These are phyloP conservation scores for Davidsoniella neocaledoniae DNA, from an alignment of 2,329 filamentous ascomycete genomes.

Conservation along the genomic window DNA sequence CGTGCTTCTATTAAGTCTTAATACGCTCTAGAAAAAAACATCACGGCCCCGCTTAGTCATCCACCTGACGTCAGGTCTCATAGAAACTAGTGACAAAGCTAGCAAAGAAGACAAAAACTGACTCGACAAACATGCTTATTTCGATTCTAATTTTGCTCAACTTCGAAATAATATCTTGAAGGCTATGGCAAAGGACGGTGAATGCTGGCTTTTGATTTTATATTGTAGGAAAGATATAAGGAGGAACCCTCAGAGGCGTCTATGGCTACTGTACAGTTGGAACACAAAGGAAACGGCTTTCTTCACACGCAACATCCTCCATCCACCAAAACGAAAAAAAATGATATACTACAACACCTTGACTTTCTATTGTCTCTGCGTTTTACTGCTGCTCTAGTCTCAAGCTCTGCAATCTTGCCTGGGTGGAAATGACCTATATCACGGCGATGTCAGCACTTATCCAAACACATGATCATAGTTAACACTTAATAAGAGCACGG, in stretches of 20 bases:
- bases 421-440: constrained; percentile 64
- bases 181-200: too few species aligned
- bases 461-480: not conserved
- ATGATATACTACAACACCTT: not conserved
- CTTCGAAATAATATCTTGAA: too few species aligned
- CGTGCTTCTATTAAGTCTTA: too few species aligned
- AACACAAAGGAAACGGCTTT: constrained; percentile 8
- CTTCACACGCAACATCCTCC: not conserved
- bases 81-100: too few species aligned
- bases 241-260: constrained; percentile 1
- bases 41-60: too few species aligned
- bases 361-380: not conserved
- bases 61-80: too few species aligned
- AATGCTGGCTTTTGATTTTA: too few species aligned
- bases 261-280: constrained; percentile 13
- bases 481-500: not conserved
- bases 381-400: constrained; percentile 12
- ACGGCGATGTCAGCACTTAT: constrained; percentile 15
- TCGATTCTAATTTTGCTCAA: too few species aligned
- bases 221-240: not conserved
- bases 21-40: too few species aligned
- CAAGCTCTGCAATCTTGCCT: constrained; percentile 76
- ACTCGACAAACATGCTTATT: too few species aligned
- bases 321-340: not conserved
- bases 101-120: not conserved